Evolutionary conservation across 495 filamentous ascomycete genomes (phyloP).

Genomic region (Penicillium manginii): DNA sequence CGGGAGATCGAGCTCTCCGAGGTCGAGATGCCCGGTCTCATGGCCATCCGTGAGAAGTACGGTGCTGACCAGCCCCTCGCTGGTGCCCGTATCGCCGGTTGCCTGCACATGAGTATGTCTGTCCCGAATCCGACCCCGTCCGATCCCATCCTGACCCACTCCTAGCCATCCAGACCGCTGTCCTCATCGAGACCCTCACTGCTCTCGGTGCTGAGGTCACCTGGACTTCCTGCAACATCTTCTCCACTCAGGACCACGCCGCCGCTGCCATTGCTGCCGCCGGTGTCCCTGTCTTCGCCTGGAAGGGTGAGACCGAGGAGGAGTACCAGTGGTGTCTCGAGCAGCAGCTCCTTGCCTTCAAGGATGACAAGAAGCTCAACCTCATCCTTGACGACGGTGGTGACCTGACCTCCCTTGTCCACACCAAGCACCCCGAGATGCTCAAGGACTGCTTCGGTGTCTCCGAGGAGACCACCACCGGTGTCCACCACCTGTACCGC

Average conservation of each 20-base stretch:
- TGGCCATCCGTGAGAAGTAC: constrained; percentile 92
- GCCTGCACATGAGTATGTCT: constrained; percentile 92
- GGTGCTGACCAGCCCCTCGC: constrained; percentile 88
- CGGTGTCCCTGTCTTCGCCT: constrained; percentile 96
- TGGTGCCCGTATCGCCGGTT: constrained; percentile 92
- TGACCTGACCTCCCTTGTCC: constrained; percentile 94
- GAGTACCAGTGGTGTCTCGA: constrained; percentile 99
- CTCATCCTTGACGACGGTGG: constrained; percentile 98
- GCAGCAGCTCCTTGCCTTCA: constrained; percentile 96
- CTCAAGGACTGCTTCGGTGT: constrained; percentile 97
- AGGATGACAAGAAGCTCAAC: constrained; percentile 94
- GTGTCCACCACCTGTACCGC: constrained; percentile 98
- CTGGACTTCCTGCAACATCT: constrained; percentile 98
- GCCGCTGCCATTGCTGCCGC: constrained; percentile 94
- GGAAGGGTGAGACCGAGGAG: constrained; percentile 99
- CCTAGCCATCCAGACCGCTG: constrained; percentile 94
- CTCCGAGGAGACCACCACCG: constrained; percentile 99
- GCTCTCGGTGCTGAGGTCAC: constrained; percentile 96
- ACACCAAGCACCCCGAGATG: constrained; percentile 97
- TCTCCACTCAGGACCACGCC: constrained; percentile 98
- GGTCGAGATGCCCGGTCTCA: constrained; percentile 98
- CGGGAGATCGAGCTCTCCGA: constrained; percentile 98
- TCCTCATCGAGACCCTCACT: constrained; percentile 96
- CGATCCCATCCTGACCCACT: constrained; percentile 18
- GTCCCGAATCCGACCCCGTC: constrained; percentile 1